Conservation (phyloP, 352 stramenopile genomes). For the Pilasporangium apinafurcum region DNA sequence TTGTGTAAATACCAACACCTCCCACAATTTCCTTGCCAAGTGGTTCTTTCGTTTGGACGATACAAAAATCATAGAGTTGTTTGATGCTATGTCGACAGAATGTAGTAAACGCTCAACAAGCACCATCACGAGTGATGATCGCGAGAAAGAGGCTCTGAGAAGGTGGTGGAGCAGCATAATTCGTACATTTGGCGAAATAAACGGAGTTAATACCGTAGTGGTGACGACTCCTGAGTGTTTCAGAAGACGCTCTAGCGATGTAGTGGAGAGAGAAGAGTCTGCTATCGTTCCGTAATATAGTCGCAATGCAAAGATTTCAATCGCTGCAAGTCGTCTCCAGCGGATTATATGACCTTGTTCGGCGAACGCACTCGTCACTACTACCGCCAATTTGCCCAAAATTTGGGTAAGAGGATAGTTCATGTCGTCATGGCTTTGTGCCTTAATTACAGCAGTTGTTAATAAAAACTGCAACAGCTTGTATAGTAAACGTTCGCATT, state of each 20-base stretch:
- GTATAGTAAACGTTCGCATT: slow-evolving; percentile 12
- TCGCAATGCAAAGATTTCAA: slow-evolving; percentile 13
- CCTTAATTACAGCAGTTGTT: too few relatives aligned
- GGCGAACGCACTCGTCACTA: neutral
- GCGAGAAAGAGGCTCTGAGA: neutral
- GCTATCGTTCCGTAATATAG: neutral
- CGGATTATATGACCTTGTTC: neutral
- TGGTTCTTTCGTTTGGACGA: slow-evolving; percentile 32
- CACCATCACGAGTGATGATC: slow-evolving; percentile 14
- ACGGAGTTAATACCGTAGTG: slow-evolving; percentile 6
- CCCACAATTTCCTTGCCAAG: slow-evolving; percentile 31
- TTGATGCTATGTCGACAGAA: slow-evolving; percentile 17
- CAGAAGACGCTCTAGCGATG: neutral
- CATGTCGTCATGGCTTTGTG: too few relatives aligned
- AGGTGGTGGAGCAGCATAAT: slow-evolving; percentile 7
- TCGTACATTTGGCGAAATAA: slow-evolving; percentile 2
- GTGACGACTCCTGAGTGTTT: slow-evolving; percentile 5
- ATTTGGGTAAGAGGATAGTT: slow-evolving; percentile 14
- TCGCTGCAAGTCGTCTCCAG: slow-evolving; percentile 19
- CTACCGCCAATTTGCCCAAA: slow-evolving; percentile 26
- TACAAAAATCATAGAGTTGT: slow-evolving; percentile 14
- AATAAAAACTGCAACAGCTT: slow-evolving; percentile 31
- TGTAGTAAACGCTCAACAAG: slow-evolving; percentile 24
- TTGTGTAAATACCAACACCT: slow-evolving; percentile 15
- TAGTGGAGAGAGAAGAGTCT: neutral